Evolutionary conservation across 2,329 filamentous ascomycete genomes (phyloP).

Genomic region (Leptographium wingfieldii): DNA sequence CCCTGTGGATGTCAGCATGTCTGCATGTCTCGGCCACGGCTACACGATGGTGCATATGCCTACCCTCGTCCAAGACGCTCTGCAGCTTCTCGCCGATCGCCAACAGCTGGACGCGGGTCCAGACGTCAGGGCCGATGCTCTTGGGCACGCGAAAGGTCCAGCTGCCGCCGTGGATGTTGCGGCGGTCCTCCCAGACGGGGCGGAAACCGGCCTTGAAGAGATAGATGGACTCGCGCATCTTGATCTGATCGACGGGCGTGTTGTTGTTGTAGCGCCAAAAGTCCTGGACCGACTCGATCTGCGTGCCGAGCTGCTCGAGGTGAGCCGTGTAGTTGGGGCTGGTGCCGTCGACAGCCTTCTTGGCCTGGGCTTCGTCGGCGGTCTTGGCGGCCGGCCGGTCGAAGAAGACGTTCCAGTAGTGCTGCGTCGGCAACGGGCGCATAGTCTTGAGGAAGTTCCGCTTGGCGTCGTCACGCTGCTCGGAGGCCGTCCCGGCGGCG

Average conservation of each 20-base stretch:
- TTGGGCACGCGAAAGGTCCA: constrained; percentile 91
- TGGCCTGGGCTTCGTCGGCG: not conserved
- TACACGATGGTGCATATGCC: constrained; percentile 15
- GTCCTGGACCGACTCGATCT: constrained; percentile 71
- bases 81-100: constrained; percentile 76
- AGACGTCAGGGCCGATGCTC: constrained; percentile 57
- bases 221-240: constrained; percentile 65
- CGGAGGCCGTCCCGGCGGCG: constrained; percentile 53
- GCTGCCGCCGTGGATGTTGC: constrained; percentile 74
- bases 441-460: constrained; percentile 68
- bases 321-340: constrained; percentile 35
- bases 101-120: constrained; percentile 69
- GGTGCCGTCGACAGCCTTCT: constrained; percentile 13
- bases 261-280: constrained; percentile 79
- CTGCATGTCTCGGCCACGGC: not conserved
- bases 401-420: constrained; percentile 67
- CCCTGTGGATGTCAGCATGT: constrained; percentile 29
- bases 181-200: constrained; percentile 73
- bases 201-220: constrained; percentile 68
- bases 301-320: constrained; percentile 48
- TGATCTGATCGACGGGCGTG: constrained; percentile 62
- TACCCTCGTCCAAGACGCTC: constrained; percentile 57
- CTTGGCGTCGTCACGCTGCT: constrained; percentile 66
- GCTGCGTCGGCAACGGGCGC: constrained; percentile 62
- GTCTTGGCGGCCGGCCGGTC: constrained; percentile 28